Evolutionary conservation across 169 alveolate genomes (phyloP).

Genomic region (Plasmodium yoelii): DNA sequence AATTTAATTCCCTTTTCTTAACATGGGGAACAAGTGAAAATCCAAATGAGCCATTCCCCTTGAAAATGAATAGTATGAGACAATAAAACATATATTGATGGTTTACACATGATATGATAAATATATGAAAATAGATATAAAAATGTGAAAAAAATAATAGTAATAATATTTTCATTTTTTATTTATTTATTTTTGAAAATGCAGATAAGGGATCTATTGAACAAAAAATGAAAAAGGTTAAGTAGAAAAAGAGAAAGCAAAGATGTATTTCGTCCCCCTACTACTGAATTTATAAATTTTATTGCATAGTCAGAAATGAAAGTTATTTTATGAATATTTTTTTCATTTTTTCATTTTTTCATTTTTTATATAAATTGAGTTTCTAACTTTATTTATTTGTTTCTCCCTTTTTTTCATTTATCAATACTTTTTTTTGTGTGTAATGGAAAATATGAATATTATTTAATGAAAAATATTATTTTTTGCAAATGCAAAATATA

Average conservation of each 20-base stretch:
- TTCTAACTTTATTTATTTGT: not conserved
- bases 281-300: not conserved
- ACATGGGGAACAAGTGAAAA: conserved; percentile 66
- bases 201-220: conserved; percentile 43
- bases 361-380: not conserved
- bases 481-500: conserved; percentile 8
- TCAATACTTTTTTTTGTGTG: conserved; percentile 15
- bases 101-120: not conserved
- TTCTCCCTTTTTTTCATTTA: conserved; percentile 1
- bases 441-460: conserved; percentile 9
- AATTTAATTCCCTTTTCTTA: conserved; percentile 61
- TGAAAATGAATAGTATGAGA: conserved; percentile 38
- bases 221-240: conserved; percentile 47
- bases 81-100: not conserved
- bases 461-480: not conserved
- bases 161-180: not conserved
- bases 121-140: not conserved
- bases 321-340: not conserved
- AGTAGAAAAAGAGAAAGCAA: conserved; percentile 13
- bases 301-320: too few species aligned
- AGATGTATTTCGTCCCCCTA: not conserved
- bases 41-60: conserved; percentile 46
- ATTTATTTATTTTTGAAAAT: conserved; percentile 21
- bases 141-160: too few species aligned
- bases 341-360: conserved; percentile 8